Percentiles rank a stretch among this genome's conserved stretches.
These are phyloP conservation scores for Diphasiastrum complanatum DNA, from an alignment of 83 land plant species.

Conservation along the genomic window DNA sequence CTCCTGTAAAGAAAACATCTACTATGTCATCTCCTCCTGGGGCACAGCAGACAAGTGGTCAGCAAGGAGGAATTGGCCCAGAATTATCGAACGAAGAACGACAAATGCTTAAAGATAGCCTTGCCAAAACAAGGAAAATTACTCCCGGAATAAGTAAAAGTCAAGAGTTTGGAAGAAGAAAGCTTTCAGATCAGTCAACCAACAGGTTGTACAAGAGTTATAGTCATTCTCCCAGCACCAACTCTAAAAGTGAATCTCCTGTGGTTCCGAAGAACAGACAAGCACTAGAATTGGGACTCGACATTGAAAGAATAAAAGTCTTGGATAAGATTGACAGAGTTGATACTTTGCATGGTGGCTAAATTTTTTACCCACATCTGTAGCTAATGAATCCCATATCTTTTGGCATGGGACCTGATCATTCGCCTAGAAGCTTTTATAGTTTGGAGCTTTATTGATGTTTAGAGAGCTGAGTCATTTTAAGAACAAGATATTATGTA, in stretches of 20 bases:
- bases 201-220: slow-evolving; percentile 7
- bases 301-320: slow-evolving; percentile 6
- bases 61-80: neutral
- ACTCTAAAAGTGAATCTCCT: neutral
- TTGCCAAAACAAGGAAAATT: neutral
- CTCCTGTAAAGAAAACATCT: neutral
- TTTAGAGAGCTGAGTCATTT: too few species aligned
- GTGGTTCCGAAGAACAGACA: neutral
- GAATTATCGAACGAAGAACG: slow-evolving; percentile 7
- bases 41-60: neutral
- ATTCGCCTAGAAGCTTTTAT: too few species aligned
- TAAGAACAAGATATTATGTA: too few species aligned
- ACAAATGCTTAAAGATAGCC: slow-evolving; percentile 5
- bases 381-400: too few species aligned
- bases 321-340: neutral
- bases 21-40: neutral
- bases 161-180: slow-evolving; percentile 5
- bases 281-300: neutral
- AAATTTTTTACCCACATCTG: too few species aligned
- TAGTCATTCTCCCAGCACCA: slow-evolving; percentile 8
- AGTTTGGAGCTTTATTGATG: too few species aligned
- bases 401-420: too few species aligned
- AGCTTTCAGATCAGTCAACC: neutral
- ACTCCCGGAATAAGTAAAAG: slow-evolving; percentile 10
- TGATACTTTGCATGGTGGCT: too few species aligned